A percentile compares a stretch with the other conserved stretches of the same genome.
Evolutionary conservation across 768 basidiomycete genomes (phyloP).

Genomic region (Lactarius pseudohatsudake): DNA sequence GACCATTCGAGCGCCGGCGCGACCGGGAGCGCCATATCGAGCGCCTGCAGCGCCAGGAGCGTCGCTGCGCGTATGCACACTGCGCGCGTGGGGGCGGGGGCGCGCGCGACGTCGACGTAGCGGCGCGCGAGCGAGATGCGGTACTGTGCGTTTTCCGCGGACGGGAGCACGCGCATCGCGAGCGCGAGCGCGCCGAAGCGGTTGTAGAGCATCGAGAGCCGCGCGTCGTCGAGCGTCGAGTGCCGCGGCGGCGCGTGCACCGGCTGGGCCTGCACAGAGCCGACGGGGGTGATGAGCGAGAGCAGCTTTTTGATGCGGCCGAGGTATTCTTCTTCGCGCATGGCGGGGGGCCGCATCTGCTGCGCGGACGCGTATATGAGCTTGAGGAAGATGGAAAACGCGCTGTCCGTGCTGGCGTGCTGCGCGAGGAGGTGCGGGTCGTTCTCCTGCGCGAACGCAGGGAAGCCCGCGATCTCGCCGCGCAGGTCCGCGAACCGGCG

Average conservation of each 20-base stretch:
- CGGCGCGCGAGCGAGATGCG: slow-evolving; percentile 64
- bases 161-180: slow-evolving; percentile 65
- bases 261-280: slow-evolving; percentile 46
- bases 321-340: slow-evolving; percentile 36
- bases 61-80: slow-evolving; percentile 75
- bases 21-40: slow-evolving; percentile 51
- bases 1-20: slow-evolving; percentile 62
- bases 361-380: slow-evolving; percentile 66
- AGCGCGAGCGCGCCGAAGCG: slow-evolving; percentile 73
- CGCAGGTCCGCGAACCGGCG: slow-evolving; percentile 74
- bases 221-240: slow-evolving; percentile 47
- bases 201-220: slow-evolving; percentile 79
- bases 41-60: slow-evolving; percentile 63
- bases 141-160: slow-evolving; percentile 43
- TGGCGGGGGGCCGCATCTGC: slow-evolving; percentile 34
- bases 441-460: slow-evolving; percentile 61
- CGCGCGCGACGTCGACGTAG: slow-evolving; percentile 66
- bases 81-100: slow-evolving; percentile 61
- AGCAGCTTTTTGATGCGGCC: slow-evolving; percentile 64
- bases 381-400: slow-evolving; percentile 80
- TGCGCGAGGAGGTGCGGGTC: slow-evolving; percentile 54
- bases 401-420: slow-evolving; percentile 58
- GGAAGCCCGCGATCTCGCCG: slow-evolving; percentile 62
- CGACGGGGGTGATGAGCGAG: slow-evolving; percentile 69
- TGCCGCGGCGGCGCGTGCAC: slow-evolving; percentile 35